These are phyloP conservation scores for Phytophthora ramorum DNA, from an alignment of 352 stramenopile species.

Conservation along the genomic window DNA sequence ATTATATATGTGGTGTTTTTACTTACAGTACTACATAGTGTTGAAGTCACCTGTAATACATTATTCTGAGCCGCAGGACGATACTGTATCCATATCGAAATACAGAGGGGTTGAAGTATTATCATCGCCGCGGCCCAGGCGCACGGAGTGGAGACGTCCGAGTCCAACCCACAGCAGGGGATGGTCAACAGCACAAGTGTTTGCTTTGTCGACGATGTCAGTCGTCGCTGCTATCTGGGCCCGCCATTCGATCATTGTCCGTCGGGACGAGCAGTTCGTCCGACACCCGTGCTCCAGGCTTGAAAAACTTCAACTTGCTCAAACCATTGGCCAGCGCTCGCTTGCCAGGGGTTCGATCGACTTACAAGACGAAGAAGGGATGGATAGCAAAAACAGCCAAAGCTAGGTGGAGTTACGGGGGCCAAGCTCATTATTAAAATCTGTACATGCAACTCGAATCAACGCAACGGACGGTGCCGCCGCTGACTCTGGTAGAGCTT, in stretches of 20 bases:
- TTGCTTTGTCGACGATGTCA: slow-evolving; percentile 4
- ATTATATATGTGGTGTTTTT: not conserved
- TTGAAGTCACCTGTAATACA: not conserved
- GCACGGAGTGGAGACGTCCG: no score
- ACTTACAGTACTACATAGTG: not conserved
- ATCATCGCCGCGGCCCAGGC: slow-evolving; percentile 1
- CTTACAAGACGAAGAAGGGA: no score
- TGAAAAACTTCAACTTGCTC: slow-evolving; percentile 18
- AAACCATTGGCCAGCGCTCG: slow-evolving; percentile 6
- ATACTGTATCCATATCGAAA: slow-evolving; percentile 14
- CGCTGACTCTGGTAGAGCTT: not conserved
- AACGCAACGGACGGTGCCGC: not conserved
- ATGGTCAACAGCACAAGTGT: slow-evolving; percentile 9
- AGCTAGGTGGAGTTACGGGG: not conserved
- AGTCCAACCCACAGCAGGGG: slow-evolving; percentile 1
- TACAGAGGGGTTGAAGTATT: slow-evolving; percentile 6
- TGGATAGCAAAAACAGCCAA: not conserved
- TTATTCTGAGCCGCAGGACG: not conserved
- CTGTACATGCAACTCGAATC: slow-evolving; percentile 16
- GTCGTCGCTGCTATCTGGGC: not conserved
- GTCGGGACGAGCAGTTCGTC: slow-evolving; percentile 11
- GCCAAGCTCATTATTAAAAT: slow-evolving; percentile 22
- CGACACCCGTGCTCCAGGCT: not conserved
- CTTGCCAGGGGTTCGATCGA: not conserved
- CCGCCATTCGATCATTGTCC: slow-evolving; percentile 22